phyloP scores from a whole-genome alignment of 2,329 filamentous ascomycete genomes.

The Aspergillus ustus region DNA sequence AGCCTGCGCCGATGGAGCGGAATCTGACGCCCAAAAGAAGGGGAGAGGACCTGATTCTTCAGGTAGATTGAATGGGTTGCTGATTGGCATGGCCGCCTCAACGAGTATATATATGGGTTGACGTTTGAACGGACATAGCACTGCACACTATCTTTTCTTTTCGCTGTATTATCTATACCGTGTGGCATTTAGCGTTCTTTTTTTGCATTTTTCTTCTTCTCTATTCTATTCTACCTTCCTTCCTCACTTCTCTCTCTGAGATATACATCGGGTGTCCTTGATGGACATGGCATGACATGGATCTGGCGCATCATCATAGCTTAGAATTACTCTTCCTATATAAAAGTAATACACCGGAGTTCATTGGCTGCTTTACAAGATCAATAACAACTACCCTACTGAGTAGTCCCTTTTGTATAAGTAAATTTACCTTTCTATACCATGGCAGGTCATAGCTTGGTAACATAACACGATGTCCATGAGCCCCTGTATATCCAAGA shows the following conservation, averaged over 20 bases:
- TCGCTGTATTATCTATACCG: constrained; percentile 2
- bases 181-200: constrained; percentile 9
- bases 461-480: too few relatives aligned
- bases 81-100: neutral
- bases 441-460: too few relatives aligned
- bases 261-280: constrained; percentile 1
- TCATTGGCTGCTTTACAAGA: too few relatives aligned
- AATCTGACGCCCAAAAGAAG: constrained; percentile 38
- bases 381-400: too few relatives aligned
- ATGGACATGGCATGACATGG: neutral
- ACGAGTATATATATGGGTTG: neutral
- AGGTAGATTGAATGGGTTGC: constrained; percentile 31
- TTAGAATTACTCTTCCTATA: constrained; percentile 1
- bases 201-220: neutral
- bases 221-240: neutral
- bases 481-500: too few relatives aligned
- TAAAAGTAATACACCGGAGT: neutral
- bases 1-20: constrained; percentile 29
- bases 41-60: constrained; percentile 38
- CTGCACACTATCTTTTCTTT: neutral
- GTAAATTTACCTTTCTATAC: too few relatives aligned
- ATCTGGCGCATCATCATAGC: neutral
- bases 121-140: neutral
- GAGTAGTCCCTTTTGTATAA: too few relatives aligned
- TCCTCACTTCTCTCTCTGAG: neutral